A percentile compares a stretch with the other conserved stretches of the same genome.
These are phyloP conservation scores for Plantago coronopus DNA, from an alignment of 305 asterid genomes.

Conservation along the genomic window DNA sequence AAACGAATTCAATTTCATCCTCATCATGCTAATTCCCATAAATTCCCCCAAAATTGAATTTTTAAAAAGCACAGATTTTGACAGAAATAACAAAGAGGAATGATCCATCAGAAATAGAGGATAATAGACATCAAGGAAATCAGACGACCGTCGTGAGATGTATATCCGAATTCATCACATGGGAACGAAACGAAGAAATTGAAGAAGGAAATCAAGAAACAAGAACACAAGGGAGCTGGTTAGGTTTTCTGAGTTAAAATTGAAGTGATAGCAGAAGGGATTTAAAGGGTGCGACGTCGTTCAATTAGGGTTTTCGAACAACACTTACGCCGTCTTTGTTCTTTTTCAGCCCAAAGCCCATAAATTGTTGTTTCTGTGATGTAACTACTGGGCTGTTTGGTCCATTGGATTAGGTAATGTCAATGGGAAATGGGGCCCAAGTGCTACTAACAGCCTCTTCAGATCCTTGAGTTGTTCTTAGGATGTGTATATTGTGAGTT, in stretches of 20 bases:
- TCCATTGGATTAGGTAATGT: too few species aligned
- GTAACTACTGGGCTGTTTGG: too few species aligned
- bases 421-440: too few species aligned
- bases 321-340: neutral
- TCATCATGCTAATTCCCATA: constrained; percentile 40
- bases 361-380: too few species aligned
- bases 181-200: neutral
- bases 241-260: neutral
- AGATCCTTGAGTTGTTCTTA: too few species aligned
- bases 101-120: constrained; percentile 42
- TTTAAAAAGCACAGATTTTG: neutral
- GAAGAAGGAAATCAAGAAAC: neutral
- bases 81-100: too few species aligned
- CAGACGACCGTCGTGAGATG: constrained; percentile 74
- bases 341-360: constrained; percentile 4
- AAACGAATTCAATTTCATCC: constrained; percentile 28
- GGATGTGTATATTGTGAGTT: too few species aligned
- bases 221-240: neutral
- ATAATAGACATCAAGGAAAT: constrained; percentile 36
- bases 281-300: neutral
- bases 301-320: neutral
- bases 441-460: too few species aligned
- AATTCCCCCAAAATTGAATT: neutral
- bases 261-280: neutral
- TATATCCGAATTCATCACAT: constrained; percentile 44